phyloP scores from a whole-genome alignment of 176 grass and related monocot species.

The Avena eriantha region DNA sequence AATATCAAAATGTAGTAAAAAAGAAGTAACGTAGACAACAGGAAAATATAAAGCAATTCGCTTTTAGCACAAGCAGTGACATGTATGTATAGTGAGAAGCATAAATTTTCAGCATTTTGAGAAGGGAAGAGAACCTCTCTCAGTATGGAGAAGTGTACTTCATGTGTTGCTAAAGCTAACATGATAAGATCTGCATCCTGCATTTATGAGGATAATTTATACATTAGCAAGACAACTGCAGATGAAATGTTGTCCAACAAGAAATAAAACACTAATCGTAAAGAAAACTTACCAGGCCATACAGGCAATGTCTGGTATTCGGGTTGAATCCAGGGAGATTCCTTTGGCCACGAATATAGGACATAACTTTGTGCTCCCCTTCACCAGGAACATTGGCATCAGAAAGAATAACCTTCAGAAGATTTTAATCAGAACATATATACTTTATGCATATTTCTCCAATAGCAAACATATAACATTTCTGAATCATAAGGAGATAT shows the following conservation, averaged over 20 bases:
- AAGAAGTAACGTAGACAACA: slow-evolving; percentile 10
- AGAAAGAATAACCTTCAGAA: slow-evolving; percentile 98
- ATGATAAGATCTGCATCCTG: slow-evolving; percentile 99
- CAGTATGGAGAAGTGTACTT: slow-evolving; percentile 98
- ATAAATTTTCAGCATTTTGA: slow-evolving; percentile 26
- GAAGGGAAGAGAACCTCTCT: slow-evolving; percentile 76
- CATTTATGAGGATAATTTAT: slow-evolving; percentile 43
- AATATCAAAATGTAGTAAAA: not conserved
- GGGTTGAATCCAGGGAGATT: slow-evolving; percentile 83
- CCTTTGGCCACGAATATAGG: slow-evolving; percentile 90
- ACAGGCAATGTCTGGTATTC: slow-evolving; percentile 96
- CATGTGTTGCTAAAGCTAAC: slow-evolving; percentile 98
- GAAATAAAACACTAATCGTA: slow-evolving; percentile 18
- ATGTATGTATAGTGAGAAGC: not conserved
- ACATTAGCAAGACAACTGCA: slow-evolving; percentile 28
- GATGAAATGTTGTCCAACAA: slow-evolving; percentile 24
- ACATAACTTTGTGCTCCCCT: slow-evolving; percentile 99
- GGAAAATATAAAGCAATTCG: slow-evolving; percentile 4
- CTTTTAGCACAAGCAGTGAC: not conserved
- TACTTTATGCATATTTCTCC: slow-evolving; percentile 32
- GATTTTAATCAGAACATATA: slow-evolving; percentile 55
- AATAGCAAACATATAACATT: slow-evolving; percentile 20
- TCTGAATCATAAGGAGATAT: slow-evolving; percentile 29
- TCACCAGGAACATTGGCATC: slow-evolving; percentile 99
- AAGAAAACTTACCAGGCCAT: slow-evolving; percentile 78